Conservation (phyloP, 306 rosid genomes). For the Heteromeles arbutifolia region DNA sequence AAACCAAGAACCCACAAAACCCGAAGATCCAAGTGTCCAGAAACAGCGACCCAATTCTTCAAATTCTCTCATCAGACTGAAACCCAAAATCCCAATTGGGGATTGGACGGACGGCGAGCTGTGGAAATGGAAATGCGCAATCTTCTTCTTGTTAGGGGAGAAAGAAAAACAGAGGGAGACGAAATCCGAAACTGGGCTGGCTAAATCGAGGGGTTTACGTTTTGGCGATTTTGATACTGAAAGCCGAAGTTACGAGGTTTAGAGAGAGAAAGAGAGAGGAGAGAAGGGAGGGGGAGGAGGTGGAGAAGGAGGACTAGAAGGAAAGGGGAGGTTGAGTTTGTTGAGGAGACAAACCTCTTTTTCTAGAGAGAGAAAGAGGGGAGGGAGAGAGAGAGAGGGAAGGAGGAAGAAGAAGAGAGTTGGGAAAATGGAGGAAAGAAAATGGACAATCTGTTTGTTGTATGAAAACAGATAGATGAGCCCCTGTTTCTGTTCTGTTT, state of each 20-base stretch:
- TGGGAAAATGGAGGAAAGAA: background rate
- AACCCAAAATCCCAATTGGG: background rate
- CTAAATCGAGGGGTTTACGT: slow-evolving; percentile 30
- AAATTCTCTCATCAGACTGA: slow-evolving; percentile 1
- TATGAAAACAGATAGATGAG: background rate
- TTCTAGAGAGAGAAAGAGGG: background rate
- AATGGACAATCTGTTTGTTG: background rate
- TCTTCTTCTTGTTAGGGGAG: background rate
- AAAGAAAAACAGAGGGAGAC: slow-evolving; percentile 13
- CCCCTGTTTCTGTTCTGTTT: slow-evolving; percentile 4
- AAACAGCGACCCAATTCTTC: background rate
- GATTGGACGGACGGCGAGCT: background rate
- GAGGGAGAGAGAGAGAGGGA: background rate
- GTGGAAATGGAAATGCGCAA: background rate
- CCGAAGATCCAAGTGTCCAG: slow-evolving; percentile 21
- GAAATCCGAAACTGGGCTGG: slow-evolving; percentile 34
- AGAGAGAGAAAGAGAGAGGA: background rate
- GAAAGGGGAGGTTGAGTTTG: slow-evolving; percentile 34
- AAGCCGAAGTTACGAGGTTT: slow-evolving; percentile 43
- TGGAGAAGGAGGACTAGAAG: background rate
- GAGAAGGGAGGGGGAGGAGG: background rate
- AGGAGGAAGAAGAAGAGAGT: background rate
- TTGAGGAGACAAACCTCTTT: slow-evolving; percentile 40
- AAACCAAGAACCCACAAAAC: slow-evolving; percentile 13
- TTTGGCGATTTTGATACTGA: slow-evolving; percentile 22